Evolutionary conservation across 176 grass and related monocot genomes (phyloP), one percentile per base, ranked within the genome.

Genomic region (Luzula sylvatica): DNA sequence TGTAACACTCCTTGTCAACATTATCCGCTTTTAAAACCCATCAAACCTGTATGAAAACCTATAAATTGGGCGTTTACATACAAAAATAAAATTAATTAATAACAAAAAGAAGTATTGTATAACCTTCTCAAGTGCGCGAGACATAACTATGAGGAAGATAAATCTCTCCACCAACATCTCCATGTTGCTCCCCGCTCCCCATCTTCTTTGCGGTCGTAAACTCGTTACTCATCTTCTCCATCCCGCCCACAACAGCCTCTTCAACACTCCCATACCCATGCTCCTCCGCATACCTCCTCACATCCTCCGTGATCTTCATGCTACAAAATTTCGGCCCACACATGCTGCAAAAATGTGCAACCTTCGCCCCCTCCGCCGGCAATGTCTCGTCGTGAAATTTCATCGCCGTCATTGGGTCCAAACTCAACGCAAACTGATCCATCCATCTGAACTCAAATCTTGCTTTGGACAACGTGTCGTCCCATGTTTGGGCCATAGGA

Each of bases 271-370:
- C 90, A 3, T 96, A 96, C 67, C 90, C 90, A 65, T 96, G 66
- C 76, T 96, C 90, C 67, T 96, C 80, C 17, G 90, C 90, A 68
- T 89, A 96, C 32, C 78, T 96, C 28, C 90, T 86, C 22, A 96
- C 76, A 82, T 96, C 90, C 41, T 96, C 90, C 3, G 90, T 89
- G 65, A 96, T 96, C 72, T 96, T 96, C 90, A 96, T 96, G 1
- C 83, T 86, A 68, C 90, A 96, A 82, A 96, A 96, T 48, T 96
- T 96, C 46, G 83, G 90, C 29, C 90, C 84, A 67, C 90, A 96
- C 90, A 96, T 96, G 20, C 84, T 88, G 51, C 90, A 96, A 74
- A 96, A 96, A 71, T 96, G 90, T 61, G 90, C 90, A 42, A 96
- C 84, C 70, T 96, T 96, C 8, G 90, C 90, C 66, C 90, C 90